Percentiles rank a stretch among this genome's conserved stretches.
phyloP scores from a whole-genome alignment of 768 basidiomycete species.

The Pholiota microspora region DNA sequence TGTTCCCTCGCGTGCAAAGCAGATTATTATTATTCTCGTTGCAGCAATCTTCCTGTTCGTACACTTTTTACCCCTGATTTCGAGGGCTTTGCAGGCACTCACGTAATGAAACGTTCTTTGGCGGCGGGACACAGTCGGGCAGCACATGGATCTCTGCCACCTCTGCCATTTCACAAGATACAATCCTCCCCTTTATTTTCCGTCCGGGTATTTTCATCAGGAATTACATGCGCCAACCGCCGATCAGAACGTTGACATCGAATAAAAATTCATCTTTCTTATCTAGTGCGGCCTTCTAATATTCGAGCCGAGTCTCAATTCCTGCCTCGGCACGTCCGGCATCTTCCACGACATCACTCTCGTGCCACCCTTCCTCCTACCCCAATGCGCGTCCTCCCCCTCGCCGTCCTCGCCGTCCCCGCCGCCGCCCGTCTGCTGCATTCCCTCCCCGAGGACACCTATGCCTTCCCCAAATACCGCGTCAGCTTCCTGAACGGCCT shows the following conservation, averaged over 20 bases:
- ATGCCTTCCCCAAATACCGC: slow-evolving; percentile 80
- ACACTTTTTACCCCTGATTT: slow-evolving; percentile 56
- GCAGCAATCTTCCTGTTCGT: slow-evolving; percentile 47
- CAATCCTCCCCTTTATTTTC: slow-evolving; percentile 22
- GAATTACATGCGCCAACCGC: slow-evolving; percentile 29
- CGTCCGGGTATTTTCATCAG: slow-evolving; percentile 23
- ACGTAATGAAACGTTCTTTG: slow-evolving; percentile 49
- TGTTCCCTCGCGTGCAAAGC: slow-evolving; percentile 69
- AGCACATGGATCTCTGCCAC: slow-evolving; percentile 25
- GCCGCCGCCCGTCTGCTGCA: slow-evolving; percentile 50
- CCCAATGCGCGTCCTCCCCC: slow-evolving; percentile 20
- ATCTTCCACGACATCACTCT: slow-evolving; percentile 22
- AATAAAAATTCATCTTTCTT: slow-evolving; percentile 14
- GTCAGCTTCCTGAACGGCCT: slow-evolving; percentile 77
- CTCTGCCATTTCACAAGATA: background rate
- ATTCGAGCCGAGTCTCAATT: slow-evolving; percentile 18
- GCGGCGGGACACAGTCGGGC: slow-evolving; percentile 33
- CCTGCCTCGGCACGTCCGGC: slow-evolving; percentile 18
- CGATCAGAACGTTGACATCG: slow-evolving; percentile 28
- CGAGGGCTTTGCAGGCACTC: slow-evolving; percentile 46
- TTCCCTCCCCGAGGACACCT: slow-evolving; percentile 75
- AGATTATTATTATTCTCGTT: slow-evolving; percentile 58
- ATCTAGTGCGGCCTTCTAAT: slow-evolving; percentile 6
- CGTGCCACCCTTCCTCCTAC: slow-evolving; percentile 6
- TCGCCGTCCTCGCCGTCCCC: slow-evolving; percentile 25